Conservation (phyloP, 139 green algal species). For the Picochlorum sp. region DNA sequence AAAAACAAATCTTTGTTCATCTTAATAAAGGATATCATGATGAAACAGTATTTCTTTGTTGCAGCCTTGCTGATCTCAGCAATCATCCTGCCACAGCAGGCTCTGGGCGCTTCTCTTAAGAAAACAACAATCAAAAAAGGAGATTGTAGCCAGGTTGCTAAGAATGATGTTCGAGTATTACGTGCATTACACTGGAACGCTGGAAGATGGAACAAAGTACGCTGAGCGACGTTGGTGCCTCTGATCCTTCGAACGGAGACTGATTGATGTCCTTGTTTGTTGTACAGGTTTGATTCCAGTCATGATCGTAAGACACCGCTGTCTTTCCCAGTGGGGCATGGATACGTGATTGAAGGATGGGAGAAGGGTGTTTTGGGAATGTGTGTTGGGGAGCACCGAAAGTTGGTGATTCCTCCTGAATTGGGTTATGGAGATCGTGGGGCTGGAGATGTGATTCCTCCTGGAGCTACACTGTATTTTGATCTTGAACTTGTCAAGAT, state of each 20-base stretch:
- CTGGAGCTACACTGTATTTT: constrained; percentile 19
- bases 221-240: neutral
- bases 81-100: neutral
- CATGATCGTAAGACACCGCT: constrained; percentile 30
- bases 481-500: constrained; percentile 22
- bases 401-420: constrained; percentile 22
- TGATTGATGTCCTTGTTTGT: neutral
- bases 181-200: constrained; percentile 23
- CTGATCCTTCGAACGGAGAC: neutral
- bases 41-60: neutral
- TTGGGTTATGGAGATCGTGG: constrained; percentile 40
- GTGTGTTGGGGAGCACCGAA: constrained; percentile 50
- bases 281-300: constrained; percentile 22
- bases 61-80: neutral
- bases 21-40: no score
- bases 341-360: constrained; percentile 37
- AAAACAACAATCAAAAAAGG: neutral
- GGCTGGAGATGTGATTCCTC: constrained; percentile 23
- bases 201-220: constrained; percentile 13
- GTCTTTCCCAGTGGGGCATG: constrained; percentile 19
- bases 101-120: neutral
- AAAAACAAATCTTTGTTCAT: no score
- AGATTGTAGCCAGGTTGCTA: neutral
- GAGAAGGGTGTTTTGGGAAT: constrained; percentile 37
- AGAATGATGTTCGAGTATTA: neutral